Evolutionary conservation across 2,329 filamentous ascomycete species (phyloP), one percentile per base, ranked within the genome.

Genomic region (Hypoxylon sp.): DNA sequence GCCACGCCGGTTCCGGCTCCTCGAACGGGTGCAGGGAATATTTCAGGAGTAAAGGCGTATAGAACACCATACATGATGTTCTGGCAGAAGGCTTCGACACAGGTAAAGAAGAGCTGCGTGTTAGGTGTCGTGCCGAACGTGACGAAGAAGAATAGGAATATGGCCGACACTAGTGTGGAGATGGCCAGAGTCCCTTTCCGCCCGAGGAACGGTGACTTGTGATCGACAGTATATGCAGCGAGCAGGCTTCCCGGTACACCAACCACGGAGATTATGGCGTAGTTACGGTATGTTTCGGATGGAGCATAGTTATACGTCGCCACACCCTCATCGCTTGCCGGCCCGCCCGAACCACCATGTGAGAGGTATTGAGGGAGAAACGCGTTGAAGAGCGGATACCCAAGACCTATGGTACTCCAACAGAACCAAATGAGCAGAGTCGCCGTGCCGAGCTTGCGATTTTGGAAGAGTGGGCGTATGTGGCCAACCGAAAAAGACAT

Each of bases 291-390:
- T 0, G 88, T 87, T 21, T 82, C 81, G 66, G 79, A 76, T 2
- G 84, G 74, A 32, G 69, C 73, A 35, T 74, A 72, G 27, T 37
- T 39, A 17, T 76, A 73, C 15, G 69, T 58, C 6, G 69, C 76
- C 31, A 76, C 76, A n/a, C 63, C 69, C 2, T 72, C 69, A 19
- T 70, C 76, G 11, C 68, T 71, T 35, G 80, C 78, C 52, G 78
- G 76, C 17, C 78, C 77, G 11, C 80, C 75, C 27, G 80, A 79
- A 8, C 80, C 80, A 27, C 88, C 86, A 62, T 89, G 86, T 24
- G 89, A 87, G 65, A 97, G 88, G 76, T 96, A 96, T 73, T 96
- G 92, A 0, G 93, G 93, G n/a, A 97, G 85, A 80, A 97, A 97
- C 57, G 92, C 91, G 79, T 96, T 96, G 86, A 95, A 97, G 1